These are phyloP conservation scores for Puccinia hordei DNA, from an alignment of 1,284 basidiomycete species.

Conservation along the genomic window DNA sequence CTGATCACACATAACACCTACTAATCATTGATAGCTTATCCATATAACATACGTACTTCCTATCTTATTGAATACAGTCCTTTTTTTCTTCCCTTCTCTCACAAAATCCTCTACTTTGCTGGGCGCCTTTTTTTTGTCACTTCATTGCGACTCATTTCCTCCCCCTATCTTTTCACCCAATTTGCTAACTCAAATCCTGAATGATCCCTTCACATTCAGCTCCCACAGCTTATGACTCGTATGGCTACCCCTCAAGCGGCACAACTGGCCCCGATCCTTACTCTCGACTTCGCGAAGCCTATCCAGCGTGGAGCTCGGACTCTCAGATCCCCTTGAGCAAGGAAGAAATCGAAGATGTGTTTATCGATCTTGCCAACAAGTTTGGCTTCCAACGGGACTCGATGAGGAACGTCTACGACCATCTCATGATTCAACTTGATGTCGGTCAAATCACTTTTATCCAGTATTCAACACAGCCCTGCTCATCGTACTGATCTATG, in stretches of 20 bases:
- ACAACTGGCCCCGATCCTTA: slow-evolving; percentile 41
- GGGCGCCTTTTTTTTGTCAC: background rate
- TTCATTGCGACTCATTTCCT: background rate
- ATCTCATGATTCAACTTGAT: slow-evolving; percentile 96
- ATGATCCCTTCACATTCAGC: slow-evolving; percentile 21
- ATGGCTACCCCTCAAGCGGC: slow-evolving; percentile 29
- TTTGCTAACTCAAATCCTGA: slow-evolving; percentile 7
- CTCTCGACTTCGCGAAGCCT: slow-evolving; percentile 67
- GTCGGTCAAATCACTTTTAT: slow-evolving; percentile 55
- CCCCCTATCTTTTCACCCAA: background rate
- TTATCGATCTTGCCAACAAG: slow-evolving; percentile 96
- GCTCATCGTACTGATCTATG: background rate
- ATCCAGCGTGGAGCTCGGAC: slow-evolving; percentile 85
- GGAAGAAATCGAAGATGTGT: slow-evolving; percentile 98
- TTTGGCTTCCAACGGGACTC: slow-evolving; percentile 94
- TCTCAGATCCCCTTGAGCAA: slow-evolving; percentile 92
- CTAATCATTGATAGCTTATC: background rate
- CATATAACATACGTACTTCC: background rate
- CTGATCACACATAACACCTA: slow-evolving; percentile 2
- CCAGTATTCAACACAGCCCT: background rate
- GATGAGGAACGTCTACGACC: slow-evolving; percentile 78
- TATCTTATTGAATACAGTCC: background rate
- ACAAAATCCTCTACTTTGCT: background rate
- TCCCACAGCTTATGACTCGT: slow-evolving; percentile 47
- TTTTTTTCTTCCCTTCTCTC: background rate